These are phyloP conservation scores for Viola pubescens DNA, from an alignment of 441 rosid species.

Conservation along the genomic window DNA sequence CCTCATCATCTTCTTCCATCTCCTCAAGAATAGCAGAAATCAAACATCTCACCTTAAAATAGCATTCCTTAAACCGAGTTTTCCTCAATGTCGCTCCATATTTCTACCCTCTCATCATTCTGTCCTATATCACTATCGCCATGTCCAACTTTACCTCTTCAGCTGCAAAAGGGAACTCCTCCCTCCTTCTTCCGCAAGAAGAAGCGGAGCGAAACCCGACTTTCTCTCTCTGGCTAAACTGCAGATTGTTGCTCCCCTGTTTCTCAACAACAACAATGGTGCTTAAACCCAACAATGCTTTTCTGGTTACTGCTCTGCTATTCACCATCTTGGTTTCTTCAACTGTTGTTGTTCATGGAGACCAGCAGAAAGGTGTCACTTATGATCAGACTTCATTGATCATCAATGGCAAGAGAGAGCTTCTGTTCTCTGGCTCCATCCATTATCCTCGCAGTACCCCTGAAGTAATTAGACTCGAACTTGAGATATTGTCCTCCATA, in stretches of 20 bases:
- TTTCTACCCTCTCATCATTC: conserved; percentile 16
- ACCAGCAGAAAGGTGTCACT: conserved; percentile 27
- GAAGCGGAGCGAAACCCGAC: conserved; percentile 13
- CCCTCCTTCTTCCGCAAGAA: conserved; percentile 10
- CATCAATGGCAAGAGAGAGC: conserved; percentile 66
- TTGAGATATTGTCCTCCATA: background rate
- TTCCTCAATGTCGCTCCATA: conserved; percentile 24
- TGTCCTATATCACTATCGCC: conserved; percentile 18
- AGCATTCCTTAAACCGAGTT: conserved; percentile 11
- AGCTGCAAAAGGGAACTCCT: conserved; percentile 22
- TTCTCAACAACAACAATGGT: conserved; percentile 12
- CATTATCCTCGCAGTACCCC: conserved; percentile 94
- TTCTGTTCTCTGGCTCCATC: conserved; percentile 83
- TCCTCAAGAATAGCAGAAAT: too few species aligned
- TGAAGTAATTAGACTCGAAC: conserved; percentile 34
- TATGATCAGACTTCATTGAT: conserved; percentile 74
- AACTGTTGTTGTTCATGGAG: conserved; percentile 13
- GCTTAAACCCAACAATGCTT: background rate
- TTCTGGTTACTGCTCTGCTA: conserved; percentile 19
- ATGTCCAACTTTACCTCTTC: background rate
- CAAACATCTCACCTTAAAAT: too few species aligned
- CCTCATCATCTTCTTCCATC: too few species aligned
- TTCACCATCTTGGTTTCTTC: conserved; percentile 22
- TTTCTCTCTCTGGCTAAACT: too few species aligned
- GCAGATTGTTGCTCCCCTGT: background rate